A percentile compares a stretch with the other conserved stretches of the same genome.
These are phyloP conservation scores for Cryptococcus sp. DNA, from an alignment of 1,284 basidiomycete species.

Conservation along the genomic window DNA sequence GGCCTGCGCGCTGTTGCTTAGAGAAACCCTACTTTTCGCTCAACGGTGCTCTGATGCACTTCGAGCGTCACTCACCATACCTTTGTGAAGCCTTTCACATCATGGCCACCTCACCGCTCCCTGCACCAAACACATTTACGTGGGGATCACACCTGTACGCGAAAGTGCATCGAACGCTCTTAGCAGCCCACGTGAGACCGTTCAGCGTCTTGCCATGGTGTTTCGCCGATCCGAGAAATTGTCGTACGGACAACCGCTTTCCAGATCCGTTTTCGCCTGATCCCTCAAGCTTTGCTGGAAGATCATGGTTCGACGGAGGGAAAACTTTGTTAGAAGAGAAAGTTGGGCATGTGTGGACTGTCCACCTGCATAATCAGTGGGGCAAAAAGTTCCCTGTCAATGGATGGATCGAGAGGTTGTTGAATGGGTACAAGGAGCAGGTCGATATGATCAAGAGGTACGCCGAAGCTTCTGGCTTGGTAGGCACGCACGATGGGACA, in stretches of 20 bases:
- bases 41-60: slow-evolving; percentile 92
- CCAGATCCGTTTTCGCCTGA: slow-evolving; percentile 82
- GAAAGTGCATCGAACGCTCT: slow-evolving; percentile 78
- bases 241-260: slow-evolving; percentile 82
- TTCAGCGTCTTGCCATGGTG: slow-evolving; percentile 91
- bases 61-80: slow-evolving; percentile 81
- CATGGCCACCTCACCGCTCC: slow-evolving; percentile 72
- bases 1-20: slow-evolving; percentile 36
- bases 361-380: slow-evolving; percentile 95
- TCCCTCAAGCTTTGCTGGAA: slow-evolving; percentile 60
- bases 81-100: slow-evolving; percentile 92
- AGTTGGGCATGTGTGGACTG: slow-evolving; percentile 72
- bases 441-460: slow-evolving; percentile 25
- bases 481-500: slow-evolving; percentile 6
- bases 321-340: slow-evolving; percentile 60
- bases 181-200: slow-evolving; percentile 69
- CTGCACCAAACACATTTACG: slow-evolving; percentile 76
- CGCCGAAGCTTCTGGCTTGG: slow-evolving; percentile 8
- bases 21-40: slow-evolving; percentile 83
- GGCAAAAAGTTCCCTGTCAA: slow-evolving; percentile 70
- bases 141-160: slow-evolving; percentile 90
- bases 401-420: slow-evolving; percentile 78
- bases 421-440: slow-evolving; percentile 62
- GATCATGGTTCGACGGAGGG: slow-evolving; percentile 60
- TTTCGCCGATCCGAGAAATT: slow-evolving; percentile 84